A percentile compares a stretch with the other conserved stretches of the same genome.
Conservation (phyloP, 768 basidiomycete species). For the Amanita thiersii region DNA sequence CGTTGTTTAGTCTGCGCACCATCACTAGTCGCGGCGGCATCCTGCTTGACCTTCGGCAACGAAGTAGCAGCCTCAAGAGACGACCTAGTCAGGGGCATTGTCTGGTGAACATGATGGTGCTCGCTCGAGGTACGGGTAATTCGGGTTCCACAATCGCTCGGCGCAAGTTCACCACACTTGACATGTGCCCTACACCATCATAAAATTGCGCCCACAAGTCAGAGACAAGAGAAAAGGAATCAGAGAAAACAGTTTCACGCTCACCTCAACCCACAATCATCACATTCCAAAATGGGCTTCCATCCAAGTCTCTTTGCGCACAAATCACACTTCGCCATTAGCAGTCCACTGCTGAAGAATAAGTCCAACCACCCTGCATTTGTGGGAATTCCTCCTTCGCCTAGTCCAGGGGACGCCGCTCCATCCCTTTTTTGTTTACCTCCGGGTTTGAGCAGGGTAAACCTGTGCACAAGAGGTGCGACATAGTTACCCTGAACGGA, state of each 20-base stretch:
- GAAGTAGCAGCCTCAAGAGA: constrained; percentile 27
- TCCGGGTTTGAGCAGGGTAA: constrained; percentile 80
- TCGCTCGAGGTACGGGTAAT: constrained; percentile 23
- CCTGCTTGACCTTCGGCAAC: constrained; percentile 31
- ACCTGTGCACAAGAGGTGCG: constrained; percentile 66
- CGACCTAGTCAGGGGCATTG: constrained; percentile 11
- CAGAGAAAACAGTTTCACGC: no score
- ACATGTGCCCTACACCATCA: constrained; percentile 56
- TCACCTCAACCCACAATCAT: constrained; percentile 78
- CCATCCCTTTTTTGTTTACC: constrained; percentile 41
- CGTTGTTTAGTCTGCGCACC: constrained; percentile 16
- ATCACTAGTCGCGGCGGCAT: constrained; percentile 22
- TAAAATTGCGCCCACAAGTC: constrained; percentile 7
- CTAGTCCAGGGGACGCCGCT: constrained; percentile 7
- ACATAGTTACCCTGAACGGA: constrained; percentile 32
- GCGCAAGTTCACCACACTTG: constrained; percentile 80
- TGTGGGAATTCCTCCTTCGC: constrained; percentile 1
- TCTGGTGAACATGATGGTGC: constrained; percentile 15
- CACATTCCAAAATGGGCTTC: constrained; percentile 82
- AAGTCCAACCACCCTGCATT: constrained; percentile 75
- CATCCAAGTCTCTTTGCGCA: constrained; percentile 78
- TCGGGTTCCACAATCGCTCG: constrained; percentile 68
- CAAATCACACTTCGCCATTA: constrained; percentile 74
- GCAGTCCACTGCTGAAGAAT: constrained; percentile 65
- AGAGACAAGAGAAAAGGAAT: constrained; percentile 8